These are phyloP conservation scores for Blumeria hordei DNA, from an alignment of 2,329 filamentous ascomycete species.

Conservation along the genomic window DNA sequence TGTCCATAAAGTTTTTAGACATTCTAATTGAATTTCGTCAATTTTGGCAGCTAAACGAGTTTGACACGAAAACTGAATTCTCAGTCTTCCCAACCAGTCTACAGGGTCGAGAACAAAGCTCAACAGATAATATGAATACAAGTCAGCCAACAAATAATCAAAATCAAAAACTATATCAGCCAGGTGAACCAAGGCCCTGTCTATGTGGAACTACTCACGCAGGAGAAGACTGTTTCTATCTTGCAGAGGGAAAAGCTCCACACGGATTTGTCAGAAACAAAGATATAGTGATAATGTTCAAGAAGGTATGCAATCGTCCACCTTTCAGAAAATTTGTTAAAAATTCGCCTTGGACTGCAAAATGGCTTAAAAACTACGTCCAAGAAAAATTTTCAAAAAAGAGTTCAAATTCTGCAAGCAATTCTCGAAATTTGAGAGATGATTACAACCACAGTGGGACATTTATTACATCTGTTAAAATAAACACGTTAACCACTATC, in stretches of 20 bases:
- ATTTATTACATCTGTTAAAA: background rate
- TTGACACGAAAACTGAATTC: background rate
- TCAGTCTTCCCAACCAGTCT: background rate
- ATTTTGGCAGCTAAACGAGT: slow-evolving; percentile 1
- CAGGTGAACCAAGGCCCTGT: background rate
- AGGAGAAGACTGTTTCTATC: background rate
- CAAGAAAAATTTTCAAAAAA: background rate
- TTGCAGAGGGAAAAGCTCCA: background rate
- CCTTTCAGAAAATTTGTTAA: background rate
- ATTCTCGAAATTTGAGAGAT: background rate
- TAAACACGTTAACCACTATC: background rate
- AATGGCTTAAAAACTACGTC: background rate
- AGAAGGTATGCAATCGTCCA: background rate
- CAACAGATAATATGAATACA: too few species aligned
- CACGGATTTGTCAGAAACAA: background rate
- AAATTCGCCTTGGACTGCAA: background rate
- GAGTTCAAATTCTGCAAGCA: background rate
- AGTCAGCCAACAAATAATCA: too few species aligned
- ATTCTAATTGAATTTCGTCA: background rate
- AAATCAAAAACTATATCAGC: too few species aligned
- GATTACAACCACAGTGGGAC: background rate
- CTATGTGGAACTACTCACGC: background rate
- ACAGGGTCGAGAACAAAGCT: background rate
- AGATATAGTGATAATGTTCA: background rate
- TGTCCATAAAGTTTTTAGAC: background rate